Conservation (phyloP, 108 stramenopile species). For the Bacterosira constricta region DNA sequence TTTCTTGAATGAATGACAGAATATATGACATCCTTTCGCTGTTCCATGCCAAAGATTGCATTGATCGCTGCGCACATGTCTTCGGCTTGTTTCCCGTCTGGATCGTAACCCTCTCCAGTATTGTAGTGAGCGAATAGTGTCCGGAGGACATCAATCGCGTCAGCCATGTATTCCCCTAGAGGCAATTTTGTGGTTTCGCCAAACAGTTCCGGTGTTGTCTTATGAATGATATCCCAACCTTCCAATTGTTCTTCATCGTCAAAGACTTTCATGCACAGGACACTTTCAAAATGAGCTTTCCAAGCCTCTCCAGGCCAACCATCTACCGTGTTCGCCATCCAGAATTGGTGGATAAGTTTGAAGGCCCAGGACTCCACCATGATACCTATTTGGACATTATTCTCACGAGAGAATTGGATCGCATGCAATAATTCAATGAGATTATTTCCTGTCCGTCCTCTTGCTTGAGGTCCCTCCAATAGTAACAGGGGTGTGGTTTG, state of each 20-base stretch:
- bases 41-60: slow-evolving; percentile 14
- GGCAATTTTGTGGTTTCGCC: slow-evolving; percentile 8
- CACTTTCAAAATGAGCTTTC: too few relatives aligned
- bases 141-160: background rate
- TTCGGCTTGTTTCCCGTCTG: background rate
- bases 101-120: slow-evolving; percentile 1
- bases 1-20: slow-evolving; percentile 18
- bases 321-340: too few relatives aligned
- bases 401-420: too few relatives aligned
- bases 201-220: too few relatives aligned
- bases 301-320: too few relatives aligned
- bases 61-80: slow-evolving; percentile 37
- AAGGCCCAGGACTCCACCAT: too few relatives aligned
- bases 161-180: slow-evolving; percentile 22
- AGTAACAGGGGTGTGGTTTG: background rate
- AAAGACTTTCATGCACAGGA: too few relatives aligned
- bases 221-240: too few relatives aligned
- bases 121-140: slow-evolving; percentile 39
- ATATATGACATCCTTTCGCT: background rate
- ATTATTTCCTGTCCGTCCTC: background rate
- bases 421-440: slow-evolving; percentile 48
- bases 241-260: too few relatives aligned
- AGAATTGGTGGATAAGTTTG: too few relatives aligned
- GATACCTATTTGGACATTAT: too few relatives aligned
- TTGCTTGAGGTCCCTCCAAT: background rate